Base-by-base conservation (phyloP, 352 stramenopile genomes). In the Pythium phragmitis region DNA sequence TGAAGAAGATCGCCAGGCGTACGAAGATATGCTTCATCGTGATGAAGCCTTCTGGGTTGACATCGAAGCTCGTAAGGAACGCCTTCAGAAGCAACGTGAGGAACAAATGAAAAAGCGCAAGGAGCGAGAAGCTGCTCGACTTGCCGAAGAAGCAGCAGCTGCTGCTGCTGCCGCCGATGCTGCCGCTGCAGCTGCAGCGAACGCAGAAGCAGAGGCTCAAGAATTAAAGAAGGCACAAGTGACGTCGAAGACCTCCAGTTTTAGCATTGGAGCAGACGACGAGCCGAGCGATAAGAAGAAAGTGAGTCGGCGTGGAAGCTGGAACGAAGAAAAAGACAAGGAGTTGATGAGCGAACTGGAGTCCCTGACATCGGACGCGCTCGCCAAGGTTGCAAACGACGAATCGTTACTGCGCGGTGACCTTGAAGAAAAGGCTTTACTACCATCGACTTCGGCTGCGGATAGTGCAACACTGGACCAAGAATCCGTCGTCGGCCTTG, bases 21-120 rank as follows among this genome's bases (percentile, higher is more conserved):
- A 96, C 36, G 87, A 96, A 70, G 83, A 94, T 34, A 96, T 96
- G 87, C 73, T 96, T 60, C 82, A 92, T 56, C 82, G 86, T 13
- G 87, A 96, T 60, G 85, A 94, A 67, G 77, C 80, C 4, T 96
- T 96, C 59, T 96, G 87, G 87, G 77, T 75, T 16, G 87, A 94
- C 33, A 96, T 96, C 62, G 87, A 92, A 63, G 80, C 82, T 37
- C 67, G 87, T 30, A 96, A 96, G 56, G 77, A 77, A 41, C 65
- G 85, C 11, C 67, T 92, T 17, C 78, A 92, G 68, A 86, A 82
- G 59, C 66, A 85, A 62, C 83, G 84, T 30, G 83, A 92, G 54
- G 81, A 91, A 34, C 82, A 90, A 51, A 21, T 77, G 19, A 77
- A 80, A 59, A 92, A 88, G 62, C 54, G 56, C 0, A 89, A 87